Evolutionary conservation across 2,329 filamentous ascomycete species (phyloP).

Genomic region (Nigrospora sphaerica): DNA sequence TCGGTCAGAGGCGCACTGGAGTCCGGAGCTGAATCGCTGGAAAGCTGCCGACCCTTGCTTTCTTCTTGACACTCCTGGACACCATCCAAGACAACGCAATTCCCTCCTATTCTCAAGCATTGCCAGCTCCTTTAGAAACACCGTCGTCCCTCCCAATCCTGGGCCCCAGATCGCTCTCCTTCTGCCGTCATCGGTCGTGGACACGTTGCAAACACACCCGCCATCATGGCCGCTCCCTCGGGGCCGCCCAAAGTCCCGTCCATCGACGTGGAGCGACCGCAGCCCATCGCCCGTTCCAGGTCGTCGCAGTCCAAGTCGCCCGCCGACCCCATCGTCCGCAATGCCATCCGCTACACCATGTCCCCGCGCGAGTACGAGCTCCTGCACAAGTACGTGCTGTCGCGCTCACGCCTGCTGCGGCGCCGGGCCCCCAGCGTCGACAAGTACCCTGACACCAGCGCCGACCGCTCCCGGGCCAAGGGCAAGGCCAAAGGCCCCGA

Average conservation of each 20-base stretch:
- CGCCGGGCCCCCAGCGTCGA: conserved; percentile 49
- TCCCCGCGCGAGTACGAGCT: conserved; percentile 78
- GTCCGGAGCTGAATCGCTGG: no score
- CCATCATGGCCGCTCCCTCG: neutral
- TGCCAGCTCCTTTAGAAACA: neutral
- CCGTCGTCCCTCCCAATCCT: neutral
- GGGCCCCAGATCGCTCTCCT: neutral
- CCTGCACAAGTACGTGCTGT: conserved; percentile 76
- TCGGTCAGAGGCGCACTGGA: no score
- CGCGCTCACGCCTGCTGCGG: conserved; percentile 55
- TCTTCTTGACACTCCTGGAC: neutral
- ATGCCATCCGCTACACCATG: conserved; percentile 81
- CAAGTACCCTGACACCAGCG: conserved; percentile 41
- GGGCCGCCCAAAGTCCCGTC: neutral
- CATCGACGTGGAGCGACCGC: neutral
- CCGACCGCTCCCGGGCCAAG: conserved; percentile 15
- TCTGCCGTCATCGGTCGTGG: neutral
- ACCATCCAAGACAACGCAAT: neutral
- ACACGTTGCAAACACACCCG: neutral
- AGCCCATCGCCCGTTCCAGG: neutral
- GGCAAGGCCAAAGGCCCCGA: conserved; percentile 20
- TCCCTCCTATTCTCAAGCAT: neutral
- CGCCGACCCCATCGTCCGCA: conserved; percentile 69
- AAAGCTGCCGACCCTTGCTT: no score
- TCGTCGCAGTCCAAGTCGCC: conserved; percentile 11